Evolutionary conservation across 2,329 filamentous ascomycete genomes (phyloP).

Genomic region (Trichoderma oligosporum): DNA sequence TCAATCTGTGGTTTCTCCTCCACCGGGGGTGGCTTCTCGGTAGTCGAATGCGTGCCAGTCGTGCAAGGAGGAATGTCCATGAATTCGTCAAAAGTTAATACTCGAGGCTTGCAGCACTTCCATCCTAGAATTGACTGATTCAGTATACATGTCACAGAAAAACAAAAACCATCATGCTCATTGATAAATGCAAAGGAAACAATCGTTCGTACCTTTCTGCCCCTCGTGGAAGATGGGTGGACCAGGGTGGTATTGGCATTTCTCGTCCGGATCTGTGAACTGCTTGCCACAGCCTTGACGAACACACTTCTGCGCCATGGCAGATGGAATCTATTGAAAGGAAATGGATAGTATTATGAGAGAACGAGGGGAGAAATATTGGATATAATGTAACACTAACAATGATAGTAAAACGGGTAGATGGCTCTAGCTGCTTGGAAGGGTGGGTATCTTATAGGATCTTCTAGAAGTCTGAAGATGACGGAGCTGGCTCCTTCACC

Average conservation of each 20-base stretch:
- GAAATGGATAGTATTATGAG: not conserved
- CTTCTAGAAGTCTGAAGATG: conserved; percentile 39
- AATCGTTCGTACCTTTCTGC: conserved; percentile 73
- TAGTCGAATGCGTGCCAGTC: conserved; percentile 84
- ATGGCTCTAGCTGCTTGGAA: conserved; percentile 23
- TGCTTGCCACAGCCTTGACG: conserved; percentile 93
- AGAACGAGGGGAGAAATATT: too few relatives aligned
- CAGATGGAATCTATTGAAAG: not conserved
- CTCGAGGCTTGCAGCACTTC: conserved; percentile 97
- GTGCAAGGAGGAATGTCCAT: conserved; percentile 90
- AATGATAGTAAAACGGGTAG: not conserved
- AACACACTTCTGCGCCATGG: conserved; percentile 81
- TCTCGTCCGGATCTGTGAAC: conserved; percentile 76
- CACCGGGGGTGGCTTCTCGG: conserved; percentile 63
- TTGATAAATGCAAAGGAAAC: not conserved
- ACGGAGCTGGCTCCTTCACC: conserved; percentile 31
- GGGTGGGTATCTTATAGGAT: conserved; percentile 32
- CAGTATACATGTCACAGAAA: not conserved
- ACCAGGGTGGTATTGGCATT: conserved; percentile 88
- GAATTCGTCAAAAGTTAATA: conserved; percentile 98
- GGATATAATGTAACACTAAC: not conserved
- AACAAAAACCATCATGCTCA: not conserved
- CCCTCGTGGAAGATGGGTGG: conserved; percentile 96
- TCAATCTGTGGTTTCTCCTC: conserved; percentile 53
- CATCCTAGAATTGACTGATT: conserved; percentile 61